Evolutionary conservation across 305 asterid species (phyloP), one percentile per base, ranked within the genome.

Genomic region (Salvia sclarea): DNA sequence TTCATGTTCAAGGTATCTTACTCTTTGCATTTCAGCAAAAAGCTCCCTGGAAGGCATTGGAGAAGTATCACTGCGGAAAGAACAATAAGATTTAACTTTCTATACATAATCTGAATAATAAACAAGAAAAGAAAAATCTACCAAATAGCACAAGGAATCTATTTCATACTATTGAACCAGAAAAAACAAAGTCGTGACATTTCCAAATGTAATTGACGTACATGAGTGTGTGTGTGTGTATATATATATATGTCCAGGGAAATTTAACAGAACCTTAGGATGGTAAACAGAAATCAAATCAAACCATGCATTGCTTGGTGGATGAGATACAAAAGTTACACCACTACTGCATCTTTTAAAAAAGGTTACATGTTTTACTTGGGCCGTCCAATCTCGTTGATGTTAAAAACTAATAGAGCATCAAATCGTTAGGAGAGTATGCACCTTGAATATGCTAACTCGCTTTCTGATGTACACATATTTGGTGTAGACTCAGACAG

Each of bases 401-500:
- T 55, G 64, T 12, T 13, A 18, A 43, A 68, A 69, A 66, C 57
- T 8, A 60, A 68, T 45, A 68, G 68, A 61, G 33, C 41, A 49
- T 31, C 20, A 43, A 68, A 53, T 56, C 63, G 24, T 55, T 24
- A 41, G 66, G 76, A 65, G 72, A 57, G 68, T 33, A 71, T 64
- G 82, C 77, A 93, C 98, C 98, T 90, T 54, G 92, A 77, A 81
- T 75, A 82, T 56, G 89, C 63, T 72, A 83, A 55, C 76, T 82
- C 90, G 68, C 79, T 86, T 81, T 80, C 90, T 43, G 88, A 76
- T 66, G 91, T 69, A 61, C 84, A 68, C 25, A 90, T 78, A 68
- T 87, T 86, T 50, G 93, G 97, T 54, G 90, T 83, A 54, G 95
- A 91, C 79, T 82, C 96, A 4, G 89, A 87, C 52, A 78, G 73